Evolutionary conservation across 257 asterid genomes (phyloP), one percentile per base, ranked within the genome.

Genomic region (Nicotiana benthamiana): DNA sequence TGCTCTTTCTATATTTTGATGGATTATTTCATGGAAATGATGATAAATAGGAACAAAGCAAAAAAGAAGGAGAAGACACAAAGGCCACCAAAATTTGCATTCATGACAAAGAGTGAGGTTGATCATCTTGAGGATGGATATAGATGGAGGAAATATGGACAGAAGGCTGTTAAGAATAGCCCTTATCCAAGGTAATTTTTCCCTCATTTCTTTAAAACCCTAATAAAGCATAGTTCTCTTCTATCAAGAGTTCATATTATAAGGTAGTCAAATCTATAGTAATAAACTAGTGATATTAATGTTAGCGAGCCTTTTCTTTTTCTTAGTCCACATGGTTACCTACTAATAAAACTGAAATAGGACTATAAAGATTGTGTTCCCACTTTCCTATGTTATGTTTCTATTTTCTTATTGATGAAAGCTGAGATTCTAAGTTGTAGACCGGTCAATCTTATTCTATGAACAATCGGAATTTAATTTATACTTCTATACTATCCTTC

Each of bases 141-240:
- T 57, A 86, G 93, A 88, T 93, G 97, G 97, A 91, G 97, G 84
- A 93, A 93, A 84, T 93, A 93, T 81, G 97, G 97, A 9, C 97
- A 91, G 76, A 93, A 93, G 34, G 97, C 97, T 22, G 97, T 93
- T 26, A 93, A 93, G 80, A 93, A 93, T 79, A 93, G 97, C 82
- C 91, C 97, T 77, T 93, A 93, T 81, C 97, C 97, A 54, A 93
- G 97, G 97, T 87, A 56, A 74, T 40, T 43, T 40, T 40, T 20
- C 15, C 24, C 9, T 46, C 15, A 13, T 72, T 6, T 72, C 28
- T 11, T 46, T 4, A 46, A 72, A 46, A 74, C 60, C 78, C 61
- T 74, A 74, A 74, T 13, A 48, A 34, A 24, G 15, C 60, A 46
- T 59, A 48, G 16, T 48, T 72, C 34, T 72, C 78, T 48, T 48